Base-by-base conservation (phyloP, 2,329 filamentous ascomycete species). In the Orbilia ellipsospora region DNA sequence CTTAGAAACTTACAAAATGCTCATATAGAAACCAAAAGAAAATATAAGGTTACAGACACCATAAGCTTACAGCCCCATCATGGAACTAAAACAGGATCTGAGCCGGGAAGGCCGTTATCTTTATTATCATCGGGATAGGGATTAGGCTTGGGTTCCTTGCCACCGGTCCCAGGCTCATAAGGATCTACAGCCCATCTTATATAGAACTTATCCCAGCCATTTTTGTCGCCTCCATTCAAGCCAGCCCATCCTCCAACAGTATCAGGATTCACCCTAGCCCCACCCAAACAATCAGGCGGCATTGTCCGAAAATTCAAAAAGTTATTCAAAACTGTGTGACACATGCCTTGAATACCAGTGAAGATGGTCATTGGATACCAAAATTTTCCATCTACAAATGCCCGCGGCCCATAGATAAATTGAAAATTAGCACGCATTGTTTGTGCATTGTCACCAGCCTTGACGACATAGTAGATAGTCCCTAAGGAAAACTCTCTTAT, bases 301-400 rank as follows among this genome's bases (percentile, higher is more conserved):
- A 23, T 26, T 3, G 69, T 73, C 1, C 23, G 12, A 8, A 4
- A 1, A 2, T 48, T 31, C 12, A 73, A 23, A 36, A 56, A 73
- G 20, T 56, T 63, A 7, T 2, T 36, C 55, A 73, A 28, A 6
- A 67, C 15, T 13, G 7, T 50, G 7, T 60, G n/a, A 36, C 69
- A 73, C 15, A 73, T 50, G 18, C 62, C 62, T 45, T 67, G 69
- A 1, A 73, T 73, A 1, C 69, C 69, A 23, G 69, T 73, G 18
- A 73, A 73, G 2, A 73, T 18, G 13, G 45, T 52, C 69, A 67
- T 56, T 12, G 69, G 51, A 20, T 62, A 73, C 69, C 69, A 73
- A 23, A 16, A 52, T 7, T 50, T 10, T 0, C 12, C n/a, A 12
- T 44, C 40, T 5, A 18, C n/a, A n/a, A 8, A 51, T 1, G 55